Evolutionary conservation across 331 rosid genomes (phyloP).

Genomic region (Quercus tomentella): DNA sequence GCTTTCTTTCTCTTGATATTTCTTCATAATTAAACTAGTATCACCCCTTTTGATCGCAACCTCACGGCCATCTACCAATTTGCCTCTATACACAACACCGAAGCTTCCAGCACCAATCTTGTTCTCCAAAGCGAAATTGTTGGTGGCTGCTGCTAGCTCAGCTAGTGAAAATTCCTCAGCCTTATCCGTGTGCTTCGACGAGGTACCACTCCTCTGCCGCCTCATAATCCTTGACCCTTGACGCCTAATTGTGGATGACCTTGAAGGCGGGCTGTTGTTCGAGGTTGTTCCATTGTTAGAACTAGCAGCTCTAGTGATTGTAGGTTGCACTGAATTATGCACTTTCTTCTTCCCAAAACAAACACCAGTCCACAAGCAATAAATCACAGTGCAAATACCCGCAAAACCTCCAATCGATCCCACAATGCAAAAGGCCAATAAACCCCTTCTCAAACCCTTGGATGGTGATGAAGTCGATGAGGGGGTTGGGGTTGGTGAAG

Average conservation of each 20-base stretch:
- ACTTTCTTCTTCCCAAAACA: slow-evolving; percentile 86
- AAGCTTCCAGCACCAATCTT: slow-evolving; percentile 94
- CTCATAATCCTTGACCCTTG: slow-evolving; percentile 82
- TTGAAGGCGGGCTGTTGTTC: slow-evolving; percentile 63
- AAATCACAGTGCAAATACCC: slow-evolving; percentile 61
- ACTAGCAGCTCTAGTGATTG: slow-evolving; percentile 74
- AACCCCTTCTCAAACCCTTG: slow-evolving; percentile 44
- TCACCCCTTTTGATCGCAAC: slow-evolving; percentile 94
- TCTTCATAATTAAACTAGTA: slow-evolving; percentile 45
- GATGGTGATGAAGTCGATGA: slow-evolving; percentile 25
- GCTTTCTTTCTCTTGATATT: slow-evolving; percentile 86
- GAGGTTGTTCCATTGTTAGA: slow-evolving; percentile 41
- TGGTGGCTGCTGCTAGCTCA: slow-evolving; percentile 73
- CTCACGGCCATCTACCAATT: slow-evolving; percentile 67
- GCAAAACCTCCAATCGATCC: slow-evolving; percentile 72
- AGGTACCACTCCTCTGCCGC: slow-evolving; percentile 95
- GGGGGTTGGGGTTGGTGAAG: neutral
- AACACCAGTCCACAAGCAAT: slow-evolving; percentile 78
- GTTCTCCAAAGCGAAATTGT: slow-evolving; percentile 58
- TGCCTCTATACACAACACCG: slow-evolving; percentile 83
- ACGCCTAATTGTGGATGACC: slow-evolving; percentile 67
- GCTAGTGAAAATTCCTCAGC: slow-evolving; percentile 75
- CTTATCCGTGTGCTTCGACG: slow-evolving; percentile 72
- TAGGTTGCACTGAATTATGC: slow-evolving; percentile 91
- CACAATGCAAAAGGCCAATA: slow-evolving; percentile 76